Evolutionary conservation across 805 yeast genomes (phyloP).

Genomic region (Wickerhamomyces pijperi): DNA sequence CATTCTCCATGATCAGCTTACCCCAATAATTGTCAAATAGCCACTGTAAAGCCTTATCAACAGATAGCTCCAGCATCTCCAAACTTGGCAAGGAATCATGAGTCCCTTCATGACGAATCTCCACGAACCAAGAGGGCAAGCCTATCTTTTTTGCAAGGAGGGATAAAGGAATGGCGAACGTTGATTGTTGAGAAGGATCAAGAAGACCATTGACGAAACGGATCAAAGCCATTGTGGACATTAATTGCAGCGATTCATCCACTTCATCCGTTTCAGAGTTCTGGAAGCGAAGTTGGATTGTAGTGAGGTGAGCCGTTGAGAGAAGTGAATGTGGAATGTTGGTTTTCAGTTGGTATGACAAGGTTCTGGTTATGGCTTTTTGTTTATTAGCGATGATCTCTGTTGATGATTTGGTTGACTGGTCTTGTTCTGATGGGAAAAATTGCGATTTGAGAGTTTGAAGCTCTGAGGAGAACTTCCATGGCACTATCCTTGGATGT

Average conservation of each 20-base stretch:
- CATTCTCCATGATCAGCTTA: slow-evolving; percentile 11
- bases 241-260: slow-evolving; percentile 1
- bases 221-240: slow-evolving; percentile 51
- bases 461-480: slow-evolving; percentile 6
- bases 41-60: slow-evolving; percentile 63
- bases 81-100: slow-evolving; percentile 77
- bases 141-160: slow-evolving; percentile 56
- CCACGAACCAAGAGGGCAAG: slow-evolving; percentile 78
- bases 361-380: slow-evolving; percentile 7
- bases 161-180: slow-evolving; percentile 69
- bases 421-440: slow-evolving; percentile 2
- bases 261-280: slow-evolving; percentile 1
- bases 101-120: slow-evolving; percentile 80
- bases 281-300: slow-evolving; percentile 2
- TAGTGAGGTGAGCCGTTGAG: slow-evolving; percentile 9
- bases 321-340: slow-evolving; percentile 12
- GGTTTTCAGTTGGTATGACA: slow-evolving; percentile 9
- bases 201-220: slow-evolving; percentile 85
- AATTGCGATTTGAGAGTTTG: slow-evolving; percentile 7
- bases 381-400: neutral
- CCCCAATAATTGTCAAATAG: slow-evolving; percentile 66
- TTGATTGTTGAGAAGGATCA: slow-evolving; percentile 77
- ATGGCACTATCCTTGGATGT: slow-evolving; percentile 2
- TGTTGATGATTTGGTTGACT: neutral
- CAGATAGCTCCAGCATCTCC: slow-evolving; percentile 51